Evolutionary conservation across 805 yeast genomes (phyloP).

Genomic region (Yarrowia yakushimensis): DNA sequence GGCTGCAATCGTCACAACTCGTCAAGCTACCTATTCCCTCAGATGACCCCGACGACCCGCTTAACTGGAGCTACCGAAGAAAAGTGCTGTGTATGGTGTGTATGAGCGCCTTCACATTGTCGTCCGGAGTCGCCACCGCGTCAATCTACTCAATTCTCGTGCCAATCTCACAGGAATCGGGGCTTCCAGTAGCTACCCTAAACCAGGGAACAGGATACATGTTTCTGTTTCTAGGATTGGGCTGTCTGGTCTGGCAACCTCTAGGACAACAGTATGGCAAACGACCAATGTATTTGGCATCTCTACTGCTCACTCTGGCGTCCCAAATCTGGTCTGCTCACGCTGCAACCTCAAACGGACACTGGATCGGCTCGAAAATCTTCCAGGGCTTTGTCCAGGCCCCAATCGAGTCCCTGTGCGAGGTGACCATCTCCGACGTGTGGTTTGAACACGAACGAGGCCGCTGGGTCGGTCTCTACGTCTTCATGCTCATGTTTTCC

Average conservation of each 20-base stretch:
- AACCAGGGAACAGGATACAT: slow-evolving; percentile 50
- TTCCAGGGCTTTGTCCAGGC: slow-evolving; percentile 60
- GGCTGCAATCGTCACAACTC: slow-evolving; percentile 32
- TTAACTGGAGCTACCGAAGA: slow-evolving; percentile 55
- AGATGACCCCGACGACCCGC: slow-evolving; percentile 65
- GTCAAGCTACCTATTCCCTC: slow-evolving; percentile 65
- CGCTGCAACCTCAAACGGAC: slow-evolving; percentile 38
- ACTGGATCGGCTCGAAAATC: slow-evolving; percentile 43
- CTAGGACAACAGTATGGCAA: slow-evolving; percentile 49
- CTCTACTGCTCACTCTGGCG: slow-evolving; percentile 41
- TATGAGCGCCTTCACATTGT: slow-evolving; percentile 41
- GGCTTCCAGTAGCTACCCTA: slow-evolving; percentile 42
- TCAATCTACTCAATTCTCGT: slow-evolving; percentile 47
- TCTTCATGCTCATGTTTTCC: slow-evolving; percentile 50
- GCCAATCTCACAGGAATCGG: slow-evolving; percentile 40
- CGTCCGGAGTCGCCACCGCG: slow-evolving; percentile 48
- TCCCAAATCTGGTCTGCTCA: slow-evolving; percentile 46
- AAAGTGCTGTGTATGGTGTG: slow-evolving; percentile 46
- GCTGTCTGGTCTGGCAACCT: slow-evolving; percentile 53
- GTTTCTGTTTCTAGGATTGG: slow-evolving; percentile 51
- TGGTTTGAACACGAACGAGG: slow-evolving; percentile 78
- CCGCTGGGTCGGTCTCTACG: slow-evolving; percentile 66
- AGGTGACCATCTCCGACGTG: slow-evolving; percentile 63
- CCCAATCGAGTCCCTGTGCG: slow-evolving; percentile 68
- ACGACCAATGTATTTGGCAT: slow-evolving; percentile 45